A percentile compares a stretch with the other conserved stretches of the same genome.
Evolutionary conservation across 2,329 filamentous ascomycete genomes (phyloP).

Genomic region (Ceratocystis smalleyi): DNA sequence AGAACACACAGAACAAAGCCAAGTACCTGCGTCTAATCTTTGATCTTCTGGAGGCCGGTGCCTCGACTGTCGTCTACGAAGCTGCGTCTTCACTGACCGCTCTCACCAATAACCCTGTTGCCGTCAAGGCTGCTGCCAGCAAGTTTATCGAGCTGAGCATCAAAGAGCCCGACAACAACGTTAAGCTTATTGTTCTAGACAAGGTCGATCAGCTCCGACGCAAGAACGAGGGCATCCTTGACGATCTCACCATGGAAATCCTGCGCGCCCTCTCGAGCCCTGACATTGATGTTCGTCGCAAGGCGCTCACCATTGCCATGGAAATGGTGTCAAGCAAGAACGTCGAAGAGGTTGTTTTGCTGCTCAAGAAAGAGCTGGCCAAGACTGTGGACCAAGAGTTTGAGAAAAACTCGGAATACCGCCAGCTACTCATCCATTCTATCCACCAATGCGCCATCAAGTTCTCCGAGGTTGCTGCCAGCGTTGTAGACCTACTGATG

Average conservation of each 20-base stretch:
- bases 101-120: conserved; percentile 89
- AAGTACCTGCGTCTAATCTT: conserved; percentile 90
- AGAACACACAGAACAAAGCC: conserved; percentile 90
- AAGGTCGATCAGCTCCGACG: conserved; percentile 75
- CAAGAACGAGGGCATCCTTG: conserved; percentile 78
- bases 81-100: conserved; percentile 88
- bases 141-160: conserved; percentile 97
- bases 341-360: conserved; percentile 87
- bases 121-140: conserved; percentile 85
- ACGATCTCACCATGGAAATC: conserved; percentile 94
- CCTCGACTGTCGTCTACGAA: conserved; percentile 93
- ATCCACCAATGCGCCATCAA: conserved; percentile 99
- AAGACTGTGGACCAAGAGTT: conserved; percentile 98
- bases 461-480: conserved; percentile 94
- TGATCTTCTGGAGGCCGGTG: conserved; percentile 80
- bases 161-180: conserved; percentile 97
- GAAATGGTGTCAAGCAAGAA: conserved; percentile 99
- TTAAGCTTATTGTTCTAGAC: conserved; percentile 94
- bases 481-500: conserved; percentile 93
- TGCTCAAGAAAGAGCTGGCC: conserved; percentile 91
- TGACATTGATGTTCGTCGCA: conserved; percentile 87
- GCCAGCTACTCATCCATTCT: conserved; percentile 85
- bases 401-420: conserved; percentile 93
- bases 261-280: conserved; percentile 86
- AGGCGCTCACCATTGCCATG: conserved; percentile 75